Evolutionary conservation across 352 stramenopile species (phyloP).

Genomic region (Globisporangium mamillatum): DNA sequence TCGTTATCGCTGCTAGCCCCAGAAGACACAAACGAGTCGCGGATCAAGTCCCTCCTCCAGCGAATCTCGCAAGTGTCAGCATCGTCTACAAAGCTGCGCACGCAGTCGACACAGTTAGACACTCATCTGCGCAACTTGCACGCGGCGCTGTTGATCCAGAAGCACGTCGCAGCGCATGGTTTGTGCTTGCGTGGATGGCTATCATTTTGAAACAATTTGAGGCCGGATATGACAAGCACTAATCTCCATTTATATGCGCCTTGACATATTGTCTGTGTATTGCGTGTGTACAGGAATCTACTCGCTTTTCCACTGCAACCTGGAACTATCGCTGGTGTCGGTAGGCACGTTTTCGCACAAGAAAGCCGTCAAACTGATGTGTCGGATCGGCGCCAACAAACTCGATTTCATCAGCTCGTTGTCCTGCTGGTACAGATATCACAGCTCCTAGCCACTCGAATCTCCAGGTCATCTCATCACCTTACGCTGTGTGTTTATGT

Average conservation of each 20-base stretch:
- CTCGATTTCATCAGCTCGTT: constrained; percentile 11
- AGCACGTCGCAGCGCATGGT: constrained; percentile 16
- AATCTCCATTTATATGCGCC: background rate
- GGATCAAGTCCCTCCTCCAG: constrained; percentile 35
- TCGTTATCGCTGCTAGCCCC: background rate
- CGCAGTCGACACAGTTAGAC: constrained; percentile 38
- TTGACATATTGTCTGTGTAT: background rate
- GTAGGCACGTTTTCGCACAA: constrained; percentile 6
- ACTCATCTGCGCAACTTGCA: constrained; percentile 36
- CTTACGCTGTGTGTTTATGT: background rate
- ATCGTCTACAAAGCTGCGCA: constrained; percentile 24
- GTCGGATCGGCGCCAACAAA: constrained; percentile 12
- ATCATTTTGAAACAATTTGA: background rate
- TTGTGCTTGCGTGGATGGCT: background rate
- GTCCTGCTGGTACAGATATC: constrained; percentile 15
- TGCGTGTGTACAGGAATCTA: constrained; percentile 4
- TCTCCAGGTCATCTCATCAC: no score
- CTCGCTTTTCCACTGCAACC: constrained; percentile 13
- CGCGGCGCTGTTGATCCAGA: constrained; percentile 43
- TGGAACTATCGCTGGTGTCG: constrained; percentile 6
- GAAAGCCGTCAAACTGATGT: constrained; percentile 15
- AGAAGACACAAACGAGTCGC: constrained; percentile 19
- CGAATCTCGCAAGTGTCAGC: constrained; percentile 36
- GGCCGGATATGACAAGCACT: background rate
- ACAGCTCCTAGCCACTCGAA: background rate